phyloP scores from a whole-genome alignment of 768 basidiomycete species.

The Lentinula edodes region DNA sequence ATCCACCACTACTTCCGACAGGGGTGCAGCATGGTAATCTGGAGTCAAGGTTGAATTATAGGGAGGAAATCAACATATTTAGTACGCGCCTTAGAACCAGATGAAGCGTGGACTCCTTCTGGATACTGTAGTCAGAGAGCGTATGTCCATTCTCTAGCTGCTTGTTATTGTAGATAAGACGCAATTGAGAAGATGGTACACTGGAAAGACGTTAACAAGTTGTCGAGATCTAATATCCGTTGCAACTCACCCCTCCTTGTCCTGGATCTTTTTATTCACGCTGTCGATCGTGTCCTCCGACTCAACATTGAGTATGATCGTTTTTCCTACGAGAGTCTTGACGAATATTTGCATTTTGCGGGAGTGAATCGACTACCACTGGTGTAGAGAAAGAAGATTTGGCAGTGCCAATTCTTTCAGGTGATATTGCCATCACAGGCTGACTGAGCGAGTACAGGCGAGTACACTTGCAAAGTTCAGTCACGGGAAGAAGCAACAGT shows the following conservation, averaged over 20 bases:
- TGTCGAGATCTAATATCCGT: background rate
- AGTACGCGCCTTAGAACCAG: background rate
- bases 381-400: background rate
- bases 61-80: background rate
- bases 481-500: background rate
- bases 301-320: background rate
- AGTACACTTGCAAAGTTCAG: background rate
- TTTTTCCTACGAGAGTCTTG: slow-evolving; percentile 1
- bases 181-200: background rate
- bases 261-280: background rate
- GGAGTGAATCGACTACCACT: background rate
- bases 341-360: slow-evolving; percentile 1
- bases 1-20: background rate
- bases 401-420: background rate
- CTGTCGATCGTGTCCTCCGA: background rate
- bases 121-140: background rate
- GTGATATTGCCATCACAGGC: background rate
- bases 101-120: slow-evolving; percentile 5
- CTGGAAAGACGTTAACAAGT: background rate
- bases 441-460: background rate
- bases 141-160: slow-evolving; percentile 1
- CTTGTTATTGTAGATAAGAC: background rate
- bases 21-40: slow-evolving; percentile 3
- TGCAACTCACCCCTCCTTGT: background rate
- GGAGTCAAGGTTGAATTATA: background rate